Percentiles rank a stretch among this genome's conserved stretches.
phyloP scores from a whole-genome alignment of 306 rosid genomes.

The Vigna reflexopilosa region DNA sequence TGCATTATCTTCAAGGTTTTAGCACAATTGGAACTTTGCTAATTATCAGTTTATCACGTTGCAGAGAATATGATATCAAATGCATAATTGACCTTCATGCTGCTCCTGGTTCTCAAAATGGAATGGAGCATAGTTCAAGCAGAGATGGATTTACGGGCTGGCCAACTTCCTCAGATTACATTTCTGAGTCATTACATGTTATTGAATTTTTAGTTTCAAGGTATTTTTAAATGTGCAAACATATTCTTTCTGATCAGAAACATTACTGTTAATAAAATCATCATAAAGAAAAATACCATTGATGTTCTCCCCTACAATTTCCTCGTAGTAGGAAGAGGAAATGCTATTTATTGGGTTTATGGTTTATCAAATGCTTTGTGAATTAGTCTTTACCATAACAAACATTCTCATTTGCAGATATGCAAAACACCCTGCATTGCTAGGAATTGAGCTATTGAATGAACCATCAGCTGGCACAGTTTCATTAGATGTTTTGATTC shows the following conservation, averaged over 20 bases:
- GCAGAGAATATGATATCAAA: slow-evolving; percentile 75
- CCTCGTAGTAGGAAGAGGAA: neutral
- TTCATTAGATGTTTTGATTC: slow-evolving; percentile 66
- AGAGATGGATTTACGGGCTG: slow-evolving; percentile 83
- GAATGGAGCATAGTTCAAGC: slow-evolving; percentile 95
- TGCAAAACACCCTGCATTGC: slow-evolving; percentile 70
- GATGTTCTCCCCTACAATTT: neutral
- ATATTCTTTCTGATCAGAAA: slow-evolving; percentile 1
- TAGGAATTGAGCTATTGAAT: slow-evolving; percentile 89
- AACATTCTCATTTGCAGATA: slow-evolving; percentile 63
- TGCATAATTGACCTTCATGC: slow-evolving; percentile 97
- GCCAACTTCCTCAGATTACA: slow-evolving; percentile 64
- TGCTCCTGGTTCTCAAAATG: slow-evolving; percentile 94
- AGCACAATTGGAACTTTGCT: slow-evolving; percentile 26
- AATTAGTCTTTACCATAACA: slow-evolving; percentile 13
- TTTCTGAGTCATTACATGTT: slow-evolving; percentile 72
- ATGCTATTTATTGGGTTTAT: neutral
- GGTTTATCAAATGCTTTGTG: slow-evolving; percentile 29
- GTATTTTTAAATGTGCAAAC: slow-evolving; percentile 49
- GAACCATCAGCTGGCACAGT: slow-evolving; percentile 83
- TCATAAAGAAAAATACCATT: neutral
- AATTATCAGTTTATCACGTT: slow-evolving; percentile 43
- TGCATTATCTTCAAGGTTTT: slow-evolving; percentile 28
- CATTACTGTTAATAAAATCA: slow-evolving; percentile 16
- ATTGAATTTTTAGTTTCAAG: slow-evolving; percentile 86